Percentiles rank a stretch among this genome's conserved stretches.
Conservation (phyloP, 306 rosid genomes). For the Malus sieversii region DNA sequence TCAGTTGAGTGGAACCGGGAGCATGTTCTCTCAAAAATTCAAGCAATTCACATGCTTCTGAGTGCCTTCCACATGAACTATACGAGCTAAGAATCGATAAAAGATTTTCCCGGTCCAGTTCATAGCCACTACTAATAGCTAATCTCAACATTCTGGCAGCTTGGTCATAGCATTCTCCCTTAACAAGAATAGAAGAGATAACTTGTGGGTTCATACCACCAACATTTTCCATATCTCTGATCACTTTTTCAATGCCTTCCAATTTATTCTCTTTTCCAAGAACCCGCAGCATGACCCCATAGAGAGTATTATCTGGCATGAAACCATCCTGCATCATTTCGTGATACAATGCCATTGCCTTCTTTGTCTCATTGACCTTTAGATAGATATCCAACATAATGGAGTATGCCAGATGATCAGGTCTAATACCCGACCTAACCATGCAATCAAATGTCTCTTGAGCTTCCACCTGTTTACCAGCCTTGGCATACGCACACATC, state of each 20-base stretch:
- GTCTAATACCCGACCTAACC: slow-evolving; percentile 72
- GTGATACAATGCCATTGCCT: slow-evolving; percentile 54
- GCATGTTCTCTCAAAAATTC: slow-evolving; percentile 66
- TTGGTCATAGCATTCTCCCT: slow-evolving; percentile 68
- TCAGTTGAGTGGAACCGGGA: slow-evolving; percentile 48
- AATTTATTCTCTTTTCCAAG: slow-evolving; percentile 57
- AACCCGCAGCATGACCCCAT: slow-evolving; percentile 54
- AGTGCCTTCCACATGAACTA: slow-evolving; percentile 69
- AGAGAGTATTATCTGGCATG: slow-evolving; percentile 55
- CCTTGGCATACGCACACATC: slow-evolving; percentile 84
- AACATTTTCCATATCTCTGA: slow-evolving; percentile 63
- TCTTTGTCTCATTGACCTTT: slow-evolving; percentile 67
- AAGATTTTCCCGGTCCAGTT: slow-evolving; percentile 60
- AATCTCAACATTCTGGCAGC: slow-evolving; percentile 69
- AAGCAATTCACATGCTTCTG: slow-evolving; percentile 80
- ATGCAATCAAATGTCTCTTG: slow-evolving; percentile 71
- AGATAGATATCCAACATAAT: slow-evolving; percentile 76
- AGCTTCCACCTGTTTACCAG: slow-evolving; percentile 62
- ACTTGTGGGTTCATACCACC: slow-evolving; percentile 65
- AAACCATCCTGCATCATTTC: slow-evolving; percentile 64
- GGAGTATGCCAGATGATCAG: slow-evolving; percentile 73
- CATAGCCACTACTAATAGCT: slow-evolving; percentile 63
- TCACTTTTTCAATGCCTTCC: slow-evolving; percentile 50
- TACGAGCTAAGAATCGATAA: slow-evolving; percentile 67
- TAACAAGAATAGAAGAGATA: slow-evolving; percentile 72